phyloP scores from a whole-genome alignment of 805 yeast species.

The Pichia cabralensis region DNA sequence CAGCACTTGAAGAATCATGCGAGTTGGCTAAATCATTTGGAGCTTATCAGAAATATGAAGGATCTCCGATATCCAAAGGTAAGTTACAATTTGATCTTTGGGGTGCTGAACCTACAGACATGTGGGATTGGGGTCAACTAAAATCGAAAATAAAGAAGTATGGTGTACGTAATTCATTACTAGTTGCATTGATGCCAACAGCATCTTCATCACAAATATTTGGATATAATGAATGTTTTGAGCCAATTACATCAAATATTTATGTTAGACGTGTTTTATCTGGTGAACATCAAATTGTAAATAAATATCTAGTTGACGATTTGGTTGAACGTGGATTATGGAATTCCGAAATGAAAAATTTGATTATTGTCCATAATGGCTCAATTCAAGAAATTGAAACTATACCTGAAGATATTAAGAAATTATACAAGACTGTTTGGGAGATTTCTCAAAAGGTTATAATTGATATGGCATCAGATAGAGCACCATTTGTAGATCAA shows the following conservation, averaged over 20 bases:
- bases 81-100: slow-evolving; percentile 80
- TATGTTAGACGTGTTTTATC: slow-evolving; percentile 85
- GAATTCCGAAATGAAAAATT: slow-evolving; percentile 70
- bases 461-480: slow-evolving; percentile 78
- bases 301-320: slow-evolving; percentile 76
- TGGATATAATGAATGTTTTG: slow-evolving; percentile 92
- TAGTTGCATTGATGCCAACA: slow-evolving; percentile 96
- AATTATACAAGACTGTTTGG: slow-evolving; percentile 92
- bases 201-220: slow-evolving; percentile 95
- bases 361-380: slow-evolving; percentile 68
- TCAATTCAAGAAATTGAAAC: slow-evolving; percentile 69
- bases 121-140: slow-evolving; percentile 80
- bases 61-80: slow-evolving; percentile 89
- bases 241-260: slow-evolving; percentile 89
- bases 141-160: slow-evolving; percentile 46
- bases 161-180: slow-evolving; percentile 79
- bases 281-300: slow-evolving; percentile 90
- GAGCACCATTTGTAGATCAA: slow-evolving; percentile 74
- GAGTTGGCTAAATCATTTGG: slow-evolving; percentile 71
- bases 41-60: slow-evolving; percentile 59
- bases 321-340: slow-evolving; percentile 75
- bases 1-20: slow-evolving; percentile 75
- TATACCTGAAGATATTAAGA: slow-evolving; percentile 68
- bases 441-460: slow-evolving; percentile 81
- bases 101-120: slow-evolving; percentile 64